phyloP scores from a whole-genome alignment of 176 grass and related monocot genomes.

The Oryza coarctata region DNA sequence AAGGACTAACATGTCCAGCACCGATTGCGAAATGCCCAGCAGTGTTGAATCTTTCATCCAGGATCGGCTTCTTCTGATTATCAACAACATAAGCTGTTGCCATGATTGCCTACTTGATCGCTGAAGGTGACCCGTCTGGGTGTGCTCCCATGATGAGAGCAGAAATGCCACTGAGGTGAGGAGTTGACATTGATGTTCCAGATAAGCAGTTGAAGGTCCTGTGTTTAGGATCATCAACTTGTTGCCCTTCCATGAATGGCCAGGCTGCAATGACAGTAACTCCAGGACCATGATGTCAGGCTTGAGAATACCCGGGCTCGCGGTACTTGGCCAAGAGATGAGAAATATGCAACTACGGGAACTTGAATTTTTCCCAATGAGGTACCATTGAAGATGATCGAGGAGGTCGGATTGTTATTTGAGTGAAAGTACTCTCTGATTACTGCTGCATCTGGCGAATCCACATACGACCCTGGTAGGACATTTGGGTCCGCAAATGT shows the following conservation, averaged over 20 bases:
- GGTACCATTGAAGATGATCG: conserved; percentile 43
- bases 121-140: conserved; percentile 43
- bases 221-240: accelerated
- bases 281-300: conserved; percentile 49
- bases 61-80: conserved; percentile 13
- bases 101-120: conserved; percentile 51
- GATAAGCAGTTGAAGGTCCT: conserved; percentile 28
- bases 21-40: conserved; percentile 38
- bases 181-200: conserved; percentile 47
- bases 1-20: conserved; percentile 43
- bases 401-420: background rate
- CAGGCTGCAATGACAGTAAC: conserved; percentile 49
- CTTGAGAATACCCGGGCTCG: conserved; percentile 37
- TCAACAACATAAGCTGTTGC: conserved; percentile 24
- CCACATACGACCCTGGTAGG: conserved; percentile 39
- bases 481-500: conserved; percentile 30
- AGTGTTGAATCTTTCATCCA: conserved; percentile 8
- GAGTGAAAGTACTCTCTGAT: conserved; percentile 14
- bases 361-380: conserved; percentile 11
- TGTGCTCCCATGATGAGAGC: conserved; percentile 43
- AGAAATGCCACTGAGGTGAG: conserved; percentile 53
- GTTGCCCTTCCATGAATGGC: conserved; percentile 26
- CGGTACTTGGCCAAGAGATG: conserved; percentile 47
- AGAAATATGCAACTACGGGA: conserved; percentile 46
- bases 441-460: background rate